These are phyloP conservation scores for Xerophyta viscosa DNA, from an alignment of 106 monocot species.

Conservation along the genomic window DNA sequence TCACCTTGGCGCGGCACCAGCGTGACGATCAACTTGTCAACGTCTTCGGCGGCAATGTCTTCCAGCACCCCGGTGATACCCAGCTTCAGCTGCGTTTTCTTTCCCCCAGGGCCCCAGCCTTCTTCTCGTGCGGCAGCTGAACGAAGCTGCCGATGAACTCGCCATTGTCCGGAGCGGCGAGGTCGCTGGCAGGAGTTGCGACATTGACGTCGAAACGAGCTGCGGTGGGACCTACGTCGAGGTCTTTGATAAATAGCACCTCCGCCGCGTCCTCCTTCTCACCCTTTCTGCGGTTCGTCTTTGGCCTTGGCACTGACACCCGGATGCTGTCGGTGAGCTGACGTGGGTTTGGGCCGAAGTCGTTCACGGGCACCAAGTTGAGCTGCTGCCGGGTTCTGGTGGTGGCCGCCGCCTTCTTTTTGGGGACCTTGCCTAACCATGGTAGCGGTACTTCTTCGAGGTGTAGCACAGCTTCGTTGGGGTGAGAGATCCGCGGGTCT, in stretches of 20 bases:
- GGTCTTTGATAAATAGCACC: slow-evolving; percentile 14
- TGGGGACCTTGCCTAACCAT: neutral
- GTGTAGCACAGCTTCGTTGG: slow-evolving; percentile 11
- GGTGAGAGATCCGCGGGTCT: slow-evolving; percentile 8
- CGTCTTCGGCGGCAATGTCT: slow-evolving; percentile 18
- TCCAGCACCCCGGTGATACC: slow-evolving; percentile 10
- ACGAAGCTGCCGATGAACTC: slow-evolving; percentile 22
- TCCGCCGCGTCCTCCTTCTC: slow-evolving; percentile 18
- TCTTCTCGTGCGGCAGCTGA: slow-evolving; percentile 7
- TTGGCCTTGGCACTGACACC: slow-evolving; percentile 13
- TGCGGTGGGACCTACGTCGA: slow-evolving; percentile 1
- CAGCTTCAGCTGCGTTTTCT: slow-evolving; percentile 9
- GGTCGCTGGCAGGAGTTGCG: slow-evolving; percentile 3
- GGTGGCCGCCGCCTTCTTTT: neutral
- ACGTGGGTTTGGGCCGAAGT: slow-evolving; percentile 11
- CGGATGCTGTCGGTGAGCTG: slow-evolving; percentile 2
- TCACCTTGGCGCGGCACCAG: slow-evolving; percentile 12
- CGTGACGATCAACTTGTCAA: slow-evolving; percentile 21
- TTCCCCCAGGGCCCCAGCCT: neutral
- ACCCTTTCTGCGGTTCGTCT: slow-evolving; percentile 17
- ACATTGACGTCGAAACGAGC: slow-evolving; percentile 26
- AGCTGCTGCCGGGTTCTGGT: neutral
- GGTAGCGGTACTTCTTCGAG: slow-evolving; percentile 8
- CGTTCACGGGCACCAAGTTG: slow-evolving; percentile 5
- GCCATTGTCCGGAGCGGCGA: slow-evolving; percentile 13